Evolutionary conservation across 805 yeast genomes (phyloP).

Genomic region (Wickerhamomyces xylosicus): DNA sequence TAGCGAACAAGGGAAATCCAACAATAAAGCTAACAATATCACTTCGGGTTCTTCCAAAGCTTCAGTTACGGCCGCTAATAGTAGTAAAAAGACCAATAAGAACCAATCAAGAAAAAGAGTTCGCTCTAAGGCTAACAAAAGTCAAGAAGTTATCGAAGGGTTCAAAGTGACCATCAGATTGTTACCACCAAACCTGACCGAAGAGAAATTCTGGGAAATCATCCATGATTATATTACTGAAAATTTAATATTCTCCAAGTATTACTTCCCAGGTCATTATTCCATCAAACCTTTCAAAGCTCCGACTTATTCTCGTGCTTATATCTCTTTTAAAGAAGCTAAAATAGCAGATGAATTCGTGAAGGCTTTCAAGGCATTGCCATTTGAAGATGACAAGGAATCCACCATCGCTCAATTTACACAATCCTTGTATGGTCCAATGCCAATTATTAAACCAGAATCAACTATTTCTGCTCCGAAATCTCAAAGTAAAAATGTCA

Average conservation of each 20-base stretch:
- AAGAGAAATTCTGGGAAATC: constrained; percentile 20
- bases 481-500: not conserved
- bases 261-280: constrained; percentile 32
- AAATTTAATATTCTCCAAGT: constrained; percentile 12
- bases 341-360: constrained; percentile 21
- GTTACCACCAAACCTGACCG: constrained; percentile 31
- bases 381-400: constrained; percentile 18
- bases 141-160: constrained; percentile 2
- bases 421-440: constrained; percentile 23
- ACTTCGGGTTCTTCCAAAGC: constrained; percentile 3
- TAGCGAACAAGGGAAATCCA: not conserved
- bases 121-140: not conserved
- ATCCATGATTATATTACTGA: constrained; percentile 10
- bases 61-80: constrained; percentile 4
- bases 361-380: constrained; percentile 10
- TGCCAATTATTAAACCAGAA: constrained; percentile 13
- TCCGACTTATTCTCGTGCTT: constrained; percentile 32
- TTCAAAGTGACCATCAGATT: constrained; percentile 26
- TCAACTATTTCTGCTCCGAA: not conserved
- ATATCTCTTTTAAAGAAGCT: constrained; percentile 25
- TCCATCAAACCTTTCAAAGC: constrained; percentile 27
- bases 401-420: constrained; percentile 25
- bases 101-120: not conserved
- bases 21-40: not conserved
- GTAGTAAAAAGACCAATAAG: constrained; percentile 3